A percentile compares a stretch with the other conserved stretches of the same genome.
These are phyloP conservation scores for Neltuma alba DNA, from an alignment of 306 rosid genomes.

Conservation along the genomic window DNA sequence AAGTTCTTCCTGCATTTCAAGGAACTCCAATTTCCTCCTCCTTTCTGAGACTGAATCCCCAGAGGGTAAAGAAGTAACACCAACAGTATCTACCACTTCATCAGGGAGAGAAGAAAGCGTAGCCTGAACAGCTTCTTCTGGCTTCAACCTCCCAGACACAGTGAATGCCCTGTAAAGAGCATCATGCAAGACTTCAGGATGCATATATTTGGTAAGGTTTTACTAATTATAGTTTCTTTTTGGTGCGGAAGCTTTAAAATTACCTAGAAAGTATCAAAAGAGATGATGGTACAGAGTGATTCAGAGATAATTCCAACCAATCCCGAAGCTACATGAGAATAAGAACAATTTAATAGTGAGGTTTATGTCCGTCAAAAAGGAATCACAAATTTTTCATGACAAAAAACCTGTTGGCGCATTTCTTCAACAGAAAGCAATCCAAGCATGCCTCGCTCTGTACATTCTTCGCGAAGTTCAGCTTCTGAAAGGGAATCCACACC, in stretches of 20 bases:
- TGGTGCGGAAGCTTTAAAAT: constrained; percentile 18
- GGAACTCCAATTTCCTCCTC: too few relatives aligned
- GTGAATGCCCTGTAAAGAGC: constrained; percentile 68
- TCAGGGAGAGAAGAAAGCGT: too few relatives aligned
- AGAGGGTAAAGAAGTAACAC: too few relatives aligned
- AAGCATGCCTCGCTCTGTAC: too few relatives aligned
- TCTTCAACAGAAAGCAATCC: too few relatives aligned
- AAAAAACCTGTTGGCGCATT: too few relatives aligned
- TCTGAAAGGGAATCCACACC: too few relatives aligned
- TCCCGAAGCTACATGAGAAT: constrained; percentile 74
- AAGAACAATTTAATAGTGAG: constrained; percentile 9
- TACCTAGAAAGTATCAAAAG: constrained; percentile 98
- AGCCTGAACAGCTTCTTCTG: too few relatives aligned
- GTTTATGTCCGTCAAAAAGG: constrained; percentile 29
- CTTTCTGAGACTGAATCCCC: too few relatives aligned
- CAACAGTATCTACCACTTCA: too few relatives aligned
- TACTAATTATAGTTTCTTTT: neutral
- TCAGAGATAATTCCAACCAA: constrained; percentile 98
- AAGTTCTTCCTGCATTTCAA: too few relatives aligned
- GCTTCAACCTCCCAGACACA: constrained; percentile 89
- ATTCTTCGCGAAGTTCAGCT: too few relatives aligned
- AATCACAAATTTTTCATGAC: constrained; percentile 18
- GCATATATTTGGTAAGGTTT: constrained; percentile 13
- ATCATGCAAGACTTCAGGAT: constrained; percentile 34
- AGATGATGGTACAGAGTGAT: constrained; percentile 89